Evolutionary conservation across 176 grass and related monocot genomes (phyloP).

Genomic region (Rhipidocladum racemiflorum): DNA sequence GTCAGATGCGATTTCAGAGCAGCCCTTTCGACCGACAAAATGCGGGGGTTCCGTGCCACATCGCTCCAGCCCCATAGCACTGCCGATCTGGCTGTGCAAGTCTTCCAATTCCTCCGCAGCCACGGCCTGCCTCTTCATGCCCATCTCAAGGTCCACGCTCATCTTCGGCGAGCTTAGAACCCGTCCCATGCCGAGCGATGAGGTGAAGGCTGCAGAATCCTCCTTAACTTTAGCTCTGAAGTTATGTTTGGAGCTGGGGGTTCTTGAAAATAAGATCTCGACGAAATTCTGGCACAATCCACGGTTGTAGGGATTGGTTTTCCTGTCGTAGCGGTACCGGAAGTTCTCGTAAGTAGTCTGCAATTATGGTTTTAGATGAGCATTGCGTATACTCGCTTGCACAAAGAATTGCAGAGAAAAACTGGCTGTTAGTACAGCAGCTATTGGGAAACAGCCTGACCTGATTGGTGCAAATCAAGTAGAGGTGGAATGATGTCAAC

Average conservation of each 20-base stretch:
- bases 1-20: conserved; percentile 62
- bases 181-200: conserved; percentile 35
- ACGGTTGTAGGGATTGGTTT: conserved; percentile 80
- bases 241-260: conserved; percentile 71
- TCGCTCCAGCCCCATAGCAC: conserved; percentile 54
- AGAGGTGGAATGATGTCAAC: conserved; percentile 83
- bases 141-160: conserved; percentile 69
- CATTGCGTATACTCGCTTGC: conserved; percentile 1
- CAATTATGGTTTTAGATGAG: conserved; percentile 18
- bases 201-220: conserved; percentile 49
- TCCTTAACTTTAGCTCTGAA: conserved; percentile 70
- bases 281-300: conserved; percentile 54
- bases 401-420: neutral
- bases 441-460: conserved; percentile 32
- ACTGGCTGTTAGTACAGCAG: neutral
- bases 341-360: conserved; percentile 99
- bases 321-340: conserved; percentile 65
- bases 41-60: conserved; percentile 57
- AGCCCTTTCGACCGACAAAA: conserved; percentile 44
- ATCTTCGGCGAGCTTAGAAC: conserved; percentile 46
- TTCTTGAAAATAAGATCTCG: conserved; percentile 66
- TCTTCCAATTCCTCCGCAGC: conserved; percentile 68
- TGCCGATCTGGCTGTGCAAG: conserved; percentile 61
- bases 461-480: conserved; percentile 93
- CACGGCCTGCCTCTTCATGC: conserved; percentile 48